Base-by-base conservation (phyloP, 805 yeast species). In the Priceomyces haplophilus region DNA sequence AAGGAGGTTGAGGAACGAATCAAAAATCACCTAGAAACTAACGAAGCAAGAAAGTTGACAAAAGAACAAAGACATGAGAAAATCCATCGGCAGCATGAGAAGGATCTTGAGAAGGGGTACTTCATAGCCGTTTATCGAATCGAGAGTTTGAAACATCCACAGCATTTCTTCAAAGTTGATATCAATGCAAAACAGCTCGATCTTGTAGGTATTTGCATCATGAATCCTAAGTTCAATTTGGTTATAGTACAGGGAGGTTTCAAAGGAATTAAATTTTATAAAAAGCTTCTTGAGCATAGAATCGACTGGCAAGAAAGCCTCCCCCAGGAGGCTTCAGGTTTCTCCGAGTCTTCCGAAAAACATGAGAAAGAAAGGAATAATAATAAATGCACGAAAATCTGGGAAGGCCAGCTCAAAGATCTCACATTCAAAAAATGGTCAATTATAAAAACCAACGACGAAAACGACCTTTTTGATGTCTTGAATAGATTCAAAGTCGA, bases 201-300 rank as follows among this genome's bases (percentile, higher is more conserved):
- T 1, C 61, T 90, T 19, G 70, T 68, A 2, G 99, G 99, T 0
- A 68, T 79, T 19, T 73, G 82, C 44, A 53, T 83, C 3, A 58
- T 70, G 2, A 59, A 75, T 17, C 65, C 72, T 1, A 61, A 52
- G 12, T 74, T 79, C 47, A 78, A 78, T 31, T 54, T 90, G 32
- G 73, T 91, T 0, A 68, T 91, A 2, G 83, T 80, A 1, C 91
- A 87, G 52, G 97, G 97, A 0, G 82, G 85, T 0, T 75, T 67
- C 24, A 80, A 80, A 47, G 69, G 80, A 29, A 62, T 85, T 17
- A 70, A 68, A n/a, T 78, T 78, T 51, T 89, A 79, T 61, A 79
- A 79, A 41, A 80, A 78, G 47, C 65, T 89, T 38, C 52, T 89
- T 53, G 56, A 70, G 38, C 66, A 67, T 29, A 68, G 96, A 43